A percentile compares a stretch with the other conserved stretches of the same genome.
Evolutionary conservation across 306 rosid species (phyloP).

Genomic region (Fagus sylvatica): DNA sequence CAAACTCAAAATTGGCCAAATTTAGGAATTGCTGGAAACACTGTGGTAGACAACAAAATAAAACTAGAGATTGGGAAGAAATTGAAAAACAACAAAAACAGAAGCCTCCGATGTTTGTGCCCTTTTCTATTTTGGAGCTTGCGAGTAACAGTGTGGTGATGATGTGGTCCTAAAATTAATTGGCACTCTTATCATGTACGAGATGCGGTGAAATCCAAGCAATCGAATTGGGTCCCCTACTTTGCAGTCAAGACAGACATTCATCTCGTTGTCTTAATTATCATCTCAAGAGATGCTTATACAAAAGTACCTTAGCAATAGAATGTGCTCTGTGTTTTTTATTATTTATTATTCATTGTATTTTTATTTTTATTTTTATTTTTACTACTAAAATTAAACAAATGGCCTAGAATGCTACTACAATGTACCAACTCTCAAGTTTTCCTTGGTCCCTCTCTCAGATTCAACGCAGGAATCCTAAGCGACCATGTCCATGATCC

Average conservation of each 20-base stretch:
- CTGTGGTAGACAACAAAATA: background rate
- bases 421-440: too few relatives aligned
- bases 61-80: background rate
- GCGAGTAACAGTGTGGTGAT: background rate
- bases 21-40: too few relatives aligned
- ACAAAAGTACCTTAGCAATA: too few relatives aligned
- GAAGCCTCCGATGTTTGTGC: background rate
- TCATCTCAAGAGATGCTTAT: conserved; percentile 7
- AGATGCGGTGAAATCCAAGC: conserved; percentile 64
- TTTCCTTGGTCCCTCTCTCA: too few relatives aligned
- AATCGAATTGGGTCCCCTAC: conserved; percentile 43
- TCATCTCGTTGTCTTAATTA: conserved; percentile 10
- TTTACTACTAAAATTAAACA: too few relatives aligned
- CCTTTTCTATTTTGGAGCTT: too few relatives aligned
- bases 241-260: conserved; percentile 20
- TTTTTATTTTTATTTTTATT: too few relatives aligned
- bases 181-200: conserved; percentile 19
- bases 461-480: conserved; percentile 30
- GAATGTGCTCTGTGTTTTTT: too few relatives aligned
- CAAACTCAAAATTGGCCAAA: too few relatives aligned
- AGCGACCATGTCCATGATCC: conserved; percentile 4
- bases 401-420: too few relatives aligned
- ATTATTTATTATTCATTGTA: too few relatives aligned
- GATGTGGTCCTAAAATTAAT: conserved; percentile 31
- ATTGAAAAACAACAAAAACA: background rate